Conservation (phyloP, 495 filamentous ascomycete genomes). For the Lepraria neglecta region DNA sequence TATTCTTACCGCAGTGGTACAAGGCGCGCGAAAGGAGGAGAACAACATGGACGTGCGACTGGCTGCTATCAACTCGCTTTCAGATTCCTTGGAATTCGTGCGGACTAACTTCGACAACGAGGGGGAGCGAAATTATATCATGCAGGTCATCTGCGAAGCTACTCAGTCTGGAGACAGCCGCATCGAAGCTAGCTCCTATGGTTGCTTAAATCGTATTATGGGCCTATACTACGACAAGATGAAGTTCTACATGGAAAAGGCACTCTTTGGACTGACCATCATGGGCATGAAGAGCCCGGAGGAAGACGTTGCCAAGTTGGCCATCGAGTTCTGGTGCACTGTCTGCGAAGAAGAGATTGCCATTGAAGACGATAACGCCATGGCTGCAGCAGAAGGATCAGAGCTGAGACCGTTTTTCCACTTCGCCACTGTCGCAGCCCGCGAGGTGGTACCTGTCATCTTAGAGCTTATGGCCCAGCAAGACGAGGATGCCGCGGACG, state of each 20-base stretch:
- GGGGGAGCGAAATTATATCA: conserved; percentile 98
- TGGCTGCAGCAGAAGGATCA: conserved; percentile 66
- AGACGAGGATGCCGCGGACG: conserved; percentile 91
- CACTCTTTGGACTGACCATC: conserved; percentile 94
- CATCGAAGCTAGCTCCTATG: conserved; percentile 92
- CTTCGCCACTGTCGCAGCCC: conserved; percentile 81
- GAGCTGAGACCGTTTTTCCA: conserved; percentile 86
- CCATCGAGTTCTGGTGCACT: conserved; percentile 99
- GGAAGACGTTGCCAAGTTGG: conserved; percentile 95
- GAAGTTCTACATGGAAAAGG: conserved; percentile 99
- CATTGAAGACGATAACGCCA: conserved; percentile 93
- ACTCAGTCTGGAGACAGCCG: conserved; percentile 78
- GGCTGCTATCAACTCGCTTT: conserved; percentile 86
- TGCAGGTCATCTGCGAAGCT: conserved; percentile 99
- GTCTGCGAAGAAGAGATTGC: conserved; percentile 97
- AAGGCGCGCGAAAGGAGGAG: conserved; percentile 95
- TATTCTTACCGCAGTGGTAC: conserved; percentile 94
- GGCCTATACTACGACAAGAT: conserved; percentile 97
- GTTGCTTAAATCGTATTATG: conserved; percentile 98
- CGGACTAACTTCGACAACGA: conserved; percentile 97
- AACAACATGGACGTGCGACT: conserved; percentile 79
- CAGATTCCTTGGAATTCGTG: conserved; percentile 97
- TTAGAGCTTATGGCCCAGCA: conserved; percentile 86
- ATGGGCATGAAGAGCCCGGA: conserved; percentile 97
- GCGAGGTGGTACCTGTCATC: conserved; percentile 88